Conservation (phyloP, 139 green algal species). For the Chlorella sp. region DNA sequence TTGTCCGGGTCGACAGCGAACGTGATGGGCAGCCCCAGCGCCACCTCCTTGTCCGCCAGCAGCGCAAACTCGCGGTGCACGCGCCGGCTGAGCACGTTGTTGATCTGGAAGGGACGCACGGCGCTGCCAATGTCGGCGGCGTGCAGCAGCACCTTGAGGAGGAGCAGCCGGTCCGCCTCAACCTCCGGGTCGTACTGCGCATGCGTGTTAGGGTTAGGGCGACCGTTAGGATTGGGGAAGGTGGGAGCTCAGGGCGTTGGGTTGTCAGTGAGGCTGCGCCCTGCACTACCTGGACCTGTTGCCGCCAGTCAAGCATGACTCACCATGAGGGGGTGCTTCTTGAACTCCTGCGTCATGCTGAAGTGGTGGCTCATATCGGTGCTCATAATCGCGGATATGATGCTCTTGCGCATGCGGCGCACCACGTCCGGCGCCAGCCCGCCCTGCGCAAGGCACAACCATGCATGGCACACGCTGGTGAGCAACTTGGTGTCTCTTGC, state of each 20-base stretch:
- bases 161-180: constrained; percentile 45
- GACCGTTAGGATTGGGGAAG: too few species aligned
- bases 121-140: constrained; percentile 55
- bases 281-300: too few species aligned
- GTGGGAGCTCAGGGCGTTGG: too few species aligned
- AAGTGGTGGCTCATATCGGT: constrained; percentile 72
- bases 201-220: too few species aligned
- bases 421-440: constrained; percentile 11
- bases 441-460: too few species aligned
- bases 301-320: too few species aligned
- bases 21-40: constrained; percentile 38
- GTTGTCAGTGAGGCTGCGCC: too few species aligned
- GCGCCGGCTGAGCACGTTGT: constrained; percentile 26
- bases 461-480: too few species aligned
- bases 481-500: too few species aligned
- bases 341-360: constrained; percentile 41
- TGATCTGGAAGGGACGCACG: constrained; percentile 42
- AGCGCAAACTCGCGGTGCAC: constrained; percentile 51
- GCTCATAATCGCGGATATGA: constrained; percentile 47
- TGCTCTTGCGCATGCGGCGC: constrained; percentile 31
- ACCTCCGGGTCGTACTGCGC: constrained; percentile 30
- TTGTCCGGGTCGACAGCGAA: constrained; percentile 41
- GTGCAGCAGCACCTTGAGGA: constrained; percentile 48
- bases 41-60: constrained; percentile 35
- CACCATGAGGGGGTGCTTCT: constrained; percentile 18